A percentile compares a stretch with the other conserved stretches of the same genome.
These are phyloP conservation scores for Alternaria triticina DNA, from an alignment of 2,329 filamentous ascomycete species.

Conservation along the genomic window DNA sequence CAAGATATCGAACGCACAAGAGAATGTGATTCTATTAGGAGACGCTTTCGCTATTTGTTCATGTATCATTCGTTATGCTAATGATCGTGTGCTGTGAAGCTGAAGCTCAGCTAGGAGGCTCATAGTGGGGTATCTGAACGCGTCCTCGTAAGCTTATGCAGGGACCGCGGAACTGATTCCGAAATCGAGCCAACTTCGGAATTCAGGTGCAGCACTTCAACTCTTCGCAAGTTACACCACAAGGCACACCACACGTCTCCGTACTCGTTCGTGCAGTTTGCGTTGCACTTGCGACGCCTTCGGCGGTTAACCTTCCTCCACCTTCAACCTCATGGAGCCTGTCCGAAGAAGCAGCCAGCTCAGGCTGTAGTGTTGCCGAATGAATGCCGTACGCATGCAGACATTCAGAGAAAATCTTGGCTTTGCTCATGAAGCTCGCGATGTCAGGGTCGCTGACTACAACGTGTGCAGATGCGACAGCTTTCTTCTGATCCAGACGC, in stretches of 20 bases:
- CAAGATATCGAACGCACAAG: neutral
- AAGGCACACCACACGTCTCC: conserved; percentile 60
- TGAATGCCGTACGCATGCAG: conserved; percentile 77
- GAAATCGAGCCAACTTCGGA: neutral
- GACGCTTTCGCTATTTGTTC: neutral
- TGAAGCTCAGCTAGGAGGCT: neutral
- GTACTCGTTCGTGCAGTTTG: conserved; percentile 31
- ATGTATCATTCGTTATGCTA: neutral
- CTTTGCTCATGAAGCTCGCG: conserved; percentile 64
- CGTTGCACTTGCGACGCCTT: conserved; percentile 13
- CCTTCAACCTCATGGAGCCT: neutral
- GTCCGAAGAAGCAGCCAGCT: conserved; percentile 46
- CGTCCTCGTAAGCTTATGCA: conserved; percentile 12
- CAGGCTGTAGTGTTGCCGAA: conserved; percentile 73
- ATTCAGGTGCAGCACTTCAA: conserved; percentile 54
- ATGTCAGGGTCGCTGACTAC: conserved; percentile 65
- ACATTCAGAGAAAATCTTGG: conserved; percentile 69
- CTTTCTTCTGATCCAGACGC: conserved; percentile 73
- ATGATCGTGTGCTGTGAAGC: neutral
- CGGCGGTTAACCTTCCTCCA: conserved; percentile 2
- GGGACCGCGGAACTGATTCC: conserved; percentile 6
- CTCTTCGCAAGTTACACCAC: conserved; percentile 58
- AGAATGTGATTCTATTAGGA: neutral
- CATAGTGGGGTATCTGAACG: conserved; percentile 8
- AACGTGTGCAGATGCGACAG: conserved; percentile 73